Conservation (phyloP, 768 basidiomycete species). For the Holtermanniella nyarrowii region DNA sequence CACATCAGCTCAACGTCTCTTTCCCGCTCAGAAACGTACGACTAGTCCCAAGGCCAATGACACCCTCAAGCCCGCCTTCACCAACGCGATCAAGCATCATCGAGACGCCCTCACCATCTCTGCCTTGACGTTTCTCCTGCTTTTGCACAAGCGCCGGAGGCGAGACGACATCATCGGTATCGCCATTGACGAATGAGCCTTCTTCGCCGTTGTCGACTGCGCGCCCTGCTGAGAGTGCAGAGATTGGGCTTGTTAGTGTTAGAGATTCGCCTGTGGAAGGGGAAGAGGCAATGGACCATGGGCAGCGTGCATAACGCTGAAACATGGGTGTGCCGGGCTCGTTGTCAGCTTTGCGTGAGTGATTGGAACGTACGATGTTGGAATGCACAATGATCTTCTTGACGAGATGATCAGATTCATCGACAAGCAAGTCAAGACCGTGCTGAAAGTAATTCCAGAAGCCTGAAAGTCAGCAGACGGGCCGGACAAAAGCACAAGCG, state of each 20-base stretch:
- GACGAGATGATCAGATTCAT: slow-evolving; percentile 56
- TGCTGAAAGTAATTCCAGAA: slow-evolving; percentile 74
- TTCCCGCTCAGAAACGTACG: slow-evolving; percentile 49
- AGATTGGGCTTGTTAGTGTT: slow-evolving; percentile 42
- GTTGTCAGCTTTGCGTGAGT: background rate
- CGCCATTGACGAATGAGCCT: background rate
- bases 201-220: background rate
- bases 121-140: slow-evolving; percentile 11
- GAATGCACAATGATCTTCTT: slow-evolving; percentile 79
- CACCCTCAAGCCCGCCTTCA: slow-evolving; percentile 30
- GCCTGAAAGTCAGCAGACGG: slow-evolving; percentile 7
- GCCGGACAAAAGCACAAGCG: background rate
- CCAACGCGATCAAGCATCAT: slow-evolving; percentile 39
- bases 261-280: slow-evolving; percentile 49
- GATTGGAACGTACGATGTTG: slow-evolving; percentile 56
- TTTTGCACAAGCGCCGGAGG: slow-evolving; percentile 11
- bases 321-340: slow-evolving; percentile 83
- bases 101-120: slow-evolving; percentile 28
- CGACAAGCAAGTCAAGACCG: slow-evolving; percentile 73
- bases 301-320: slow-evolving; percentile 82
- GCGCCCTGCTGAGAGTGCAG: background rate
- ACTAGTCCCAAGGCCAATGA: slow-evolving; percentile 24
- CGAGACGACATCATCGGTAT: background rate
- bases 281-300: slow-evolving; percentile 58
- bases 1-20: background rate